These are phyloP conservation scores for Puccinia sorghi DNA, from an alignment of 1,284 basidiomycete species.

Conservation along the genomic window DNA sequence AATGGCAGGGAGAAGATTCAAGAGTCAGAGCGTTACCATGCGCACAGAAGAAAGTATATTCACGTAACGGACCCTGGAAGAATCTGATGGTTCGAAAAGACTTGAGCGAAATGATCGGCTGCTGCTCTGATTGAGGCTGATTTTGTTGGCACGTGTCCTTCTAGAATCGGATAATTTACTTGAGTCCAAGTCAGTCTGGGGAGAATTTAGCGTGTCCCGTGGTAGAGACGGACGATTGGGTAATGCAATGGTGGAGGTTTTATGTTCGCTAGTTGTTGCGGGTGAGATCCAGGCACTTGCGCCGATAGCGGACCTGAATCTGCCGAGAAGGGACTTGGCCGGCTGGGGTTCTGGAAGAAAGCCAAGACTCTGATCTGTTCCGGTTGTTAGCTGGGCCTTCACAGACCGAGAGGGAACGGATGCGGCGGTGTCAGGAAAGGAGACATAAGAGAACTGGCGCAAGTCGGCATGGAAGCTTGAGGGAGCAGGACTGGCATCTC, in stretches of 20 bases:
- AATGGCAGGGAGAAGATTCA: too few relatives aligned
- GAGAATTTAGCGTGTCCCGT: background rate
- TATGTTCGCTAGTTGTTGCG: slow-evolving; percentile 19
- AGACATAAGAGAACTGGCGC: slow-evolving; percentile 33
- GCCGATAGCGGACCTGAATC: slow-evolving; percentile 48
- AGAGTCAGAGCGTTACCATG: too few relatives aligned
- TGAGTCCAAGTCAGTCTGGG: slow-evolving; percentile 10
- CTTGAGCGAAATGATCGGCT: background rate
- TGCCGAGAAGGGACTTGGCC: slow-evolving; percentile 27
- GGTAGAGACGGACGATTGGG: slow-evolving; percentile 17
- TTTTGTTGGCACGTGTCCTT: background rate
- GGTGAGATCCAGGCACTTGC: slow-evolving; percentile 41
- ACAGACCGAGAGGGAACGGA: background rate
- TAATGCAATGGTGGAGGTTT: slow-evolving; percentile 25
- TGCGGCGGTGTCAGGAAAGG: slow-evolving; percentile 32
- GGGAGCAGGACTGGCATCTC: slow-evolving; percentile 26
- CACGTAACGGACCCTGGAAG: background rate
- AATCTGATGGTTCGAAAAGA: slow-evolving; percentile 16
- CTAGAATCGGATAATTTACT: background rate
- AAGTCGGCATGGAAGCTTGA: slow-evolving; percentile 2
- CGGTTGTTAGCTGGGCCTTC: background rate
- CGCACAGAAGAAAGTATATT: background rate
- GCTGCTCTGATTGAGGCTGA: slow-evolving; percentile 12
- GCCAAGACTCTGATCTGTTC: slow-evolving; percentile 1
- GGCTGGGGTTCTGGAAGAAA: slow-evolving; percentile 4